These are phyloP conservation scores for Calvatia gigantea DNA, from an alignment of 768 basidiomycete species.

Conservation along the genomic window DNA sequence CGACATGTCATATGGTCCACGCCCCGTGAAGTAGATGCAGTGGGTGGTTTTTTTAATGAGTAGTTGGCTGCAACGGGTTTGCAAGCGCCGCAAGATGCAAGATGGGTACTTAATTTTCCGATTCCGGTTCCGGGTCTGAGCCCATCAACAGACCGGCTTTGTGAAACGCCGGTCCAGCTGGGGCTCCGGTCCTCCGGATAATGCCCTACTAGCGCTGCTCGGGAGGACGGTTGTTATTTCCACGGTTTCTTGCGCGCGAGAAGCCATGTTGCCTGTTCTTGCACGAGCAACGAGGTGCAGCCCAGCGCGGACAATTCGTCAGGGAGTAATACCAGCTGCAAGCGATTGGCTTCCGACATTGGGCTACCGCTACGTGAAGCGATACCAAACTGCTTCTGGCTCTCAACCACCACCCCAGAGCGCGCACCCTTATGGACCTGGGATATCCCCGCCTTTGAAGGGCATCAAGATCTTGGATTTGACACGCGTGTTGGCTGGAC, in stretches of 20 bases:
- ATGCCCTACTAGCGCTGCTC: background rate
- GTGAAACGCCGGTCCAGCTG: background rate
- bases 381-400: slow-evolving; percentile 4
- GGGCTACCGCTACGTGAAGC: background rate
- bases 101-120: background rate
- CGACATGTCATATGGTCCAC: too few relatives aligned
- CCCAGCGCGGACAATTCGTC: background rate
- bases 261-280: background rate
- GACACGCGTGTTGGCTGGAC: slow-evolving; percentile 89
- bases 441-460: slow-evolving; percentile 74
- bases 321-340: background rate
- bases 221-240: background rate
- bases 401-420: slow-evolving; percentile 4
- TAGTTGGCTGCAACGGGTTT: background rate
- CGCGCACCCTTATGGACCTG: slow-evolving; percentile 34
- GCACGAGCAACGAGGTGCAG: background rate
- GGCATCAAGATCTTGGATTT: slow-evolving; percentile 86
- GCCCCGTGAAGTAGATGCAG: too few relatives aligned
- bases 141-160: background rate
- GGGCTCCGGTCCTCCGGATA: too few relatives aligned
- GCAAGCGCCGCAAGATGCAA: background rate
- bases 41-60: background rate
- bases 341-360: background rate
- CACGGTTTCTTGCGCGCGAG: slow-evolving; percentile 1
- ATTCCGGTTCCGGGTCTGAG: background rate